These are phyloP conservation scores for Bruguiera hainesii DNA, from an alignment of 441 rosid species.

Conservation along the genomic window DNA sequence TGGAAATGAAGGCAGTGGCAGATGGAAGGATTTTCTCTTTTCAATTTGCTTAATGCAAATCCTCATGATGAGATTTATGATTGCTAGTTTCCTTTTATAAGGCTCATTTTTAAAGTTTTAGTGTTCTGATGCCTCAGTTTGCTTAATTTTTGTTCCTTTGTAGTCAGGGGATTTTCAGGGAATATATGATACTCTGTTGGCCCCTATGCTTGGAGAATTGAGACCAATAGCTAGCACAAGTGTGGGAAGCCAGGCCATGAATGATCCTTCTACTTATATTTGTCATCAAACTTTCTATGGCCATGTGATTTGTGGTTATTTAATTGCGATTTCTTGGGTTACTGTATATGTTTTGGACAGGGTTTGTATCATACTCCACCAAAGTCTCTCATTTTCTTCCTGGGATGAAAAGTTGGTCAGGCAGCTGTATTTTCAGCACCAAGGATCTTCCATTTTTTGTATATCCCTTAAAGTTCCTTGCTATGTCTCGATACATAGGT, in stretches of 20 bases:
- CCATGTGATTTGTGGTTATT: no score
- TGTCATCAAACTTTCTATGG: background rate
- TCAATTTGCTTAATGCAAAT: slow-evolving; percentile 77
- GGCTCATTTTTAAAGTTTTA: no score
- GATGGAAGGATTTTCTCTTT: slow-evolving; percentile 90
- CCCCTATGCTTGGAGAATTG: slow-evolving; percentile 66
- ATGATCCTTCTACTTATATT: background rate
- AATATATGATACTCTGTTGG: slow-evolving; percentile 60
- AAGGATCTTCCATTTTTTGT: slow-evolving; percentile 96
- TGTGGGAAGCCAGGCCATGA: slow-evolving; percentile 85
- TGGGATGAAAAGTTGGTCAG: slow-evolving; percentile 61
- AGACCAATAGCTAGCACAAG: slow-evolving; percentile 70
- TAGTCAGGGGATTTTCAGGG: slow-evolving; percentile 61
- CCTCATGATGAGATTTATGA: slow-evolving; percentile 82
- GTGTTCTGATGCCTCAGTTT: background rate
- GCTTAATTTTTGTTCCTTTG: slow-evolving; percentile 15
- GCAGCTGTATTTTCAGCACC: slow-evolving; percentile 60
- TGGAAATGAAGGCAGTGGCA: slow-evolving; percentile 38
- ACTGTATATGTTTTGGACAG: slow-evolving; percentile 31
- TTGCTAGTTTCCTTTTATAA: slow-evolving; percentile 39
- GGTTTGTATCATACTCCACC: slow-evolving; percentile 81
- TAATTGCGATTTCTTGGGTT: slow-evolving; percentile 11
- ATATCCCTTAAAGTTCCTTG: slow-evolving; percentile 31
- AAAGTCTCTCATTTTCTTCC: slow-evolving; percentile 70
- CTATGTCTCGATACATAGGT: slow-evolving; percentile 8